Percentiles rank a stretch among this genome's conserved stretches.
Conservation (phyloP, 108 stramenopile genomes). For the Nannochloropsis granulata region DNA sequence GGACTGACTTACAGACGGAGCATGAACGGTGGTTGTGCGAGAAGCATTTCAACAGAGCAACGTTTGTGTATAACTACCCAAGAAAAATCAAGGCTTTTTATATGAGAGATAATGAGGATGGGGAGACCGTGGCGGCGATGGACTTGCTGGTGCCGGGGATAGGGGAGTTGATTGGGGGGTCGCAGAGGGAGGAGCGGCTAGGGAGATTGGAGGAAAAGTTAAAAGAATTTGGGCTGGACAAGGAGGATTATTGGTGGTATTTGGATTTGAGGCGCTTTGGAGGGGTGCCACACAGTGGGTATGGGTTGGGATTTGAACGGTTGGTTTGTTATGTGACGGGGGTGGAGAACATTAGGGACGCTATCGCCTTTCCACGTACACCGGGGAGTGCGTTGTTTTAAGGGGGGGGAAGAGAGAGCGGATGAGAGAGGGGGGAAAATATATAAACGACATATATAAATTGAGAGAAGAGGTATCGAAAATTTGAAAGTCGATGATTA, state of each 20-base stretch:
- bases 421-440: background rate
- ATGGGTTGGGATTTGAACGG: conserved; percentile 96
- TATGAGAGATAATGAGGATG: conserved; percentile 94
- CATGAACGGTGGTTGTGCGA: conserved; percentile 95
- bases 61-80: conserved; percentile 97
- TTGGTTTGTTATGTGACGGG: conserved; percentile 93
- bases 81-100: conserved; percentile 96
- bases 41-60: conserved; percentile 60
- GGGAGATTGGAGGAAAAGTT: conserved; percentile 76
- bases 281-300: conserved; percentile 95
- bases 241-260: conserved; percentile 75
- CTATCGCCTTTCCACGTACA: conserved; percentile 90
- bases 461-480: no score
- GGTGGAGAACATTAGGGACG: conserved; percentile 96
- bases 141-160: conserved; percentile 96
- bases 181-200: conserved; percentile 74
- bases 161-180: conserved; percentile 96
- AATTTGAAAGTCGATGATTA: background rate
- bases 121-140: conserved; percentile 93
- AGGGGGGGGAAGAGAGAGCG: background rate
- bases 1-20: conserved; percentile 90
- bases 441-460: no score
- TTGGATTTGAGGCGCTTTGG: conserved; percentile 46
- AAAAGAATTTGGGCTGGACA: conserved; percentile 60
- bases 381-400: conserved; percentile 93